These are phyloP conservation scores for Arctium minus DNA, from an alignment of 129 eudicot genomes.

Conservation along the genomic window DNA sequence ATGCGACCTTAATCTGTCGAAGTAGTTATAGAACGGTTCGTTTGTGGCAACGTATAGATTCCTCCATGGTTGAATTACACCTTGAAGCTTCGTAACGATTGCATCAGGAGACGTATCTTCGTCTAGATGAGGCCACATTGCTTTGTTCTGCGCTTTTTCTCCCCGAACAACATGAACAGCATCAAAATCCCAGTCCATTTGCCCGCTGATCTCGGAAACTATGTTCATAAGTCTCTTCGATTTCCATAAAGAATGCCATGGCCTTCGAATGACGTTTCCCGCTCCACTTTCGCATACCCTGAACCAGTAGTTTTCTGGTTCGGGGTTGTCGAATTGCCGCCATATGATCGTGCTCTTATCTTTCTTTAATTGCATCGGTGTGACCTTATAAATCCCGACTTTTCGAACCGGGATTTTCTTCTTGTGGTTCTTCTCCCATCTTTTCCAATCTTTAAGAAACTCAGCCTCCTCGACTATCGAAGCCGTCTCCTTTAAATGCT, in stretches of 20 bases:
- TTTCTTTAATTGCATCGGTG: constrained; percentile 82
- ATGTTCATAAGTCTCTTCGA: constrained; percentile 94
- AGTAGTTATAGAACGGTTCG: constrained; percentile 85
- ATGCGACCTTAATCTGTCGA: constrained; percentile 87
- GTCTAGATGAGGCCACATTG: constrained; percentile 81
- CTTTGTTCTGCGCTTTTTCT: constrained; percentile 77
- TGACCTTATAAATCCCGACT: constrained; percentile 63
- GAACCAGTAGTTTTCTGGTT: constrained; percentile 95
- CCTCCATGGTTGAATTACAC: constrained; percentile 74
- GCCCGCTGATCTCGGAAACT: constrained; percentile 87
- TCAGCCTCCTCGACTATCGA: constrained; percentile 82
- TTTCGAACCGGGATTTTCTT: constrained; percentile 64
- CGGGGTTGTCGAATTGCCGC: constrained; percentile 91
- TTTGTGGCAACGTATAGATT: constrained; percentile 89
- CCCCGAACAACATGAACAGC: constrained; percentile 96
- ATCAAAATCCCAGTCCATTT: constrained; percentile 98
- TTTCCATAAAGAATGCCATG: constrained; percentile 89
- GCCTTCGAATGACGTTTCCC: constrained; percentile 71
- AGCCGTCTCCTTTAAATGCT: constrained; percentile 82
- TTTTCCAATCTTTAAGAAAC: constrained; percentile 77
- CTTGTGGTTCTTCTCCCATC: constrained; percentile 75
- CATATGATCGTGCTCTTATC: constrained; percentile 79
- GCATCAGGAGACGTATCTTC: constrained; percentile 94
- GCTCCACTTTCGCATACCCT: constrained; percentile 89
- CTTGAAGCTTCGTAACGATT: constrained; percentile 59